phyloP scores from a whole-genome alignment of 345 rosid species.

The Boechera divaricarpa region DNA sequence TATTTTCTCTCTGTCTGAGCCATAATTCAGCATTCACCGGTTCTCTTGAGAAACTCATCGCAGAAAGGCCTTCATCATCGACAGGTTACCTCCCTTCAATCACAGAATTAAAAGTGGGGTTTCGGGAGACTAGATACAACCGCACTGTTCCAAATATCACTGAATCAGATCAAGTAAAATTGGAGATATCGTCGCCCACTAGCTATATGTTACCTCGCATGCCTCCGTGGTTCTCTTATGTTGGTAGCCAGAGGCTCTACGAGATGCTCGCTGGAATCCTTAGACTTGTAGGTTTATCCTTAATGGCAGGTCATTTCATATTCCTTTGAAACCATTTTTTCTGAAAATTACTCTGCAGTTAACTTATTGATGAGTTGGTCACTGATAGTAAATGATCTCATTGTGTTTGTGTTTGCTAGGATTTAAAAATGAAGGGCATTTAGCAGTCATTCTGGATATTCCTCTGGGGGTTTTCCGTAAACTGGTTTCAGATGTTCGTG shows the following conservation, averaged over 20 bases:
- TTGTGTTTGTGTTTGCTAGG: conserved; percentile 60
- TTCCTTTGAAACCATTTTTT: conserved; percentile 42
- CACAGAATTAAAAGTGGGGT: conserved; percentile 68
- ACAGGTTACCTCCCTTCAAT: conserved; percentile 76
- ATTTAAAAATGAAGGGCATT: conserved; percentile 57
- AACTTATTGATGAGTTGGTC: conserved; percentile 34
- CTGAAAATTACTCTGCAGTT: conserved; percentile 21
- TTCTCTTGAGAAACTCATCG: conserved; percentile 73
- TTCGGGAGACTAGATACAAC: conserved; percentile 41
- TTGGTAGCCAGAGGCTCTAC: conserved; percentile 75
- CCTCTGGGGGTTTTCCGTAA: conserved; percentile 68
- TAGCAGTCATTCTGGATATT: conserved; percentile 74
- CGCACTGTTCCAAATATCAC: conserved; percentile 41
- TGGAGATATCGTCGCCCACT: conserved; percentile 41
- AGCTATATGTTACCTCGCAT: conserved; percentile 65
- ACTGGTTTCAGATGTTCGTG: conserved; percentile 75
- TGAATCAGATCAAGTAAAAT: conserved; percentile 50
- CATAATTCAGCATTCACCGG: conserved; percentile 72
- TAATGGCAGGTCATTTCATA: conserved; percentile 71
- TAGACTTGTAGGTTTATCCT: conserved; percentile 87
- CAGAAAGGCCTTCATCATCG: conserved; percentile 65
- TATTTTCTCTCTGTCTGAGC: conserved; percentile 72
- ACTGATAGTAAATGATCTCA: conserved; percentile 33
- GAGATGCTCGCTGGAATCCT: conserved; percentile 78
- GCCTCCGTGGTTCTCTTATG: conserved; percentile 89